phyloP scores from a whole-genome alignment of 2,329 filamentous ascomycete genomes.

The Fusarium irregulare region DNA sequence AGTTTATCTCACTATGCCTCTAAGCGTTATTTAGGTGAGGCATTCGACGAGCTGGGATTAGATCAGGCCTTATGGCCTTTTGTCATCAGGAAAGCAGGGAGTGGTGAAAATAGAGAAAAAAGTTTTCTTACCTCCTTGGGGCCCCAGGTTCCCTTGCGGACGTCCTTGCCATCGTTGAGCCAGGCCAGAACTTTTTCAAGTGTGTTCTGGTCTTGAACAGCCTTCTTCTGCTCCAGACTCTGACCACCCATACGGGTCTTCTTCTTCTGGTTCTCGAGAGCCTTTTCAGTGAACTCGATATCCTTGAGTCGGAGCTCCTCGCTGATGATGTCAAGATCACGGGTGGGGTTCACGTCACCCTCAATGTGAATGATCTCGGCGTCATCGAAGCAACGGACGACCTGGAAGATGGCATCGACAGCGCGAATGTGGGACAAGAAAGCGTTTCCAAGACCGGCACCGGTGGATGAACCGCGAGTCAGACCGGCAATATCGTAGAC shows the following conservation, averaged over 20 bases:
- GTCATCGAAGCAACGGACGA: slow-evolving; percentile 97
- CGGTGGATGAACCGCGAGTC: slow-evolving; percentile 94
- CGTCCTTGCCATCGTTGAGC: slow-evolving; percentile 90
- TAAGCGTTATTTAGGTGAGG: slow-evolving; percentile 79
- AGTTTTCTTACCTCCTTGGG: slow-evolving; percentile 87
- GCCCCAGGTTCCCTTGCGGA: slow-evolving; percentile 88
- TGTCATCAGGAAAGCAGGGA: slow-evolving; percentile 83
- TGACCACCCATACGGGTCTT: slow-evolving; percentile 95
- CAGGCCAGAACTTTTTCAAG: slow-evolving; percentile 89
- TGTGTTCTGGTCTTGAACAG: slow-evolving; percentile 91
- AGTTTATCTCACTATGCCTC: slow-evolving; percentile 87
- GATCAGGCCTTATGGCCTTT: slow-evolving; percentile 92
- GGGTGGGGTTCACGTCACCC: slow-evolving; percentile 94
- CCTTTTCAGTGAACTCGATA: slow-evolving; percentile 98
- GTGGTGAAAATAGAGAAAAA: slow-evolving; percentile 25
- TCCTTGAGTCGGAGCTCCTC: slow-evolving; percentile 98
- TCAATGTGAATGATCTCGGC: slow-evolving; percentile 99
- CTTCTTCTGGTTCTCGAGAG: slow-evolving; percentile 90
- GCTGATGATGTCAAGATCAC: slow-evolving; percentile 95
- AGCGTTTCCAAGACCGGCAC: slow-evolving; percentile 95
- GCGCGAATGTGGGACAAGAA: slow-evolving; percentile 99
- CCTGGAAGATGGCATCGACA: slow-evolving; percentile 97
- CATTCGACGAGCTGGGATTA: slow-evolving; percentile 99
- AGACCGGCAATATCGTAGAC: slow-evolving; percentile 99
- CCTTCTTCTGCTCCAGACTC: slow-evolving; percentile 96